Base-by-base conservation (phyloP, 441 rosid genomes). In the Kokia cookei region DNA sequence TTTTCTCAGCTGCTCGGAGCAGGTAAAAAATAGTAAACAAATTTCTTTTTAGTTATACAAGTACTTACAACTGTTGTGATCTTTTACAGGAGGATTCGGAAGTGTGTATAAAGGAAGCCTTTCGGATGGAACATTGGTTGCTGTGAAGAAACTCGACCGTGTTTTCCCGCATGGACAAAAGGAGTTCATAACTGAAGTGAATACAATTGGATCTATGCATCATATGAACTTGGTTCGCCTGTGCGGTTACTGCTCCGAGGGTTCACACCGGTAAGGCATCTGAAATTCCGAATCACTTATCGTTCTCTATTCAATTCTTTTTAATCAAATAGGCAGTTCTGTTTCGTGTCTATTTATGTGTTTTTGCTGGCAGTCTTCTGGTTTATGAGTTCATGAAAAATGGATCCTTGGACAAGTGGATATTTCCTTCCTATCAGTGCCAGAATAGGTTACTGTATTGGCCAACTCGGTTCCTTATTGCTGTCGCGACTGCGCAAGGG, bases 201-300 rank as follows among this genome's bases (percentile, higher is more conserved):
- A 92, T 75, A 91, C 97, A 40, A 92, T 94, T 65, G 96, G 98
- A 59, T 94, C 97, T 7, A 94, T 91, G 97, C 97, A 94, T 80
- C 98, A 94, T 80, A 85, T 91, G 97, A 94, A 94, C 83, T 81
- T 94, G 59, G 98, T 94, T 74, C 98, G 88, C 37, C 86, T 94
- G 2, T 90, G 93, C 2, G 98, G 97, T 12, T 94, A 89, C 78
- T 94, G 97, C 84, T 88, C 97, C 0, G 91, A 92, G 74, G 90
- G 93, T 60, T 81, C 93, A 3, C 91, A 88, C 2, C 89, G 98
- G 98, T 90, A 83, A 78, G 80, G 65, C 5, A 48, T 48, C 7
- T 32, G 7, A 32, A 32, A 32, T 32, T 32, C 12, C 24, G 26
- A 35, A 14, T 22, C 43, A 26, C 19, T 68, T 53, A 53, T 57